phyloP scores from a whole-genome alignment of 2,329 filamentous ascomycete genomes.

The Aspergillus calidoustus region DNA sequence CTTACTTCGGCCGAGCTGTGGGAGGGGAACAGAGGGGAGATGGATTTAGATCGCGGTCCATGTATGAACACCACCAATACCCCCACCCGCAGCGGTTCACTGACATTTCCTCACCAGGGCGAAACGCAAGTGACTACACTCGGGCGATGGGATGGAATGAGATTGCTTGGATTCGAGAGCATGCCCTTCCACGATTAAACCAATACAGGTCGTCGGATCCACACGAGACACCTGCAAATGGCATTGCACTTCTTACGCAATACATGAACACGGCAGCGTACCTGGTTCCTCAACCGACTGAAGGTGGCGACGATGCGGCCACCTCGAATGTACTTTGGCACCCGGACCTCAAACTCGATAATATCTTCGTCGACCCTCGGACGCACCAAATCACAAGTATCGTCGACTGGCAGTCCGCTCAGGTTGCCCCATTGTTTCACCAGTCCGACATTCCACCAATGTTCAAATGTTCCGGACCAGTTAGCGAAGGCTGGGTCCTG shows the following conservation, averaged over 20 bases:
- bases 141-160: conserved; percentile 32
- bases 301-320: conserved; percentile 8
- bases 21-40: conserved; percentile 23
- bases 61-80: conserved; percentile 26
- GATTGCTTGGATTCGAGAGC: conserved; percentile 28
- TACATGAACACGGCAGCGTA: conserved; percentile 32
- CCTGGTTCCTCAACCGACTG: conserved; percentile 21
- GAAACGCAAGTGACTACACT: conserved; percentile 26
- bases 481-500: neutral
- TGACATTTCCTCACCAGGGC: conserved; percentile 20
- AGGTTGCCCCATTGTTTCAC: neutral
- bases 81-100: too few species aligned
- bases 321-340: conserved; percentile 32
- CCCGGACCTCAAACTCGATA: neutral
- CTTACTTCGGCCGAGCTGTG: conserved; percentile 30
- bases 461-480: neutral
- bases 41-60: conserved; percentile 35
- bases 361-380: conserved; percentile 33
- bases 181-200: conserved; percentile 33
- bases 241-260: conserved; percentile 28
- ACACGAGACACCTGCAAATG: conserved; percentile 29
- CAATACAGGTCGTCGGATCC: conserved; percentile 27
- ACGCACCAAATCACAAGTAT: conserved; percentile 30
- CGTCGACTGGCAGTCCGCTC: conserved; percentile 22
- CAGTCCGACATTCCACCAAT: conserved; percentile 1